Evolutionary conservation across 257 asterid genomes (phyloP).

Genomic region (Lycium barbarum): DNA sequence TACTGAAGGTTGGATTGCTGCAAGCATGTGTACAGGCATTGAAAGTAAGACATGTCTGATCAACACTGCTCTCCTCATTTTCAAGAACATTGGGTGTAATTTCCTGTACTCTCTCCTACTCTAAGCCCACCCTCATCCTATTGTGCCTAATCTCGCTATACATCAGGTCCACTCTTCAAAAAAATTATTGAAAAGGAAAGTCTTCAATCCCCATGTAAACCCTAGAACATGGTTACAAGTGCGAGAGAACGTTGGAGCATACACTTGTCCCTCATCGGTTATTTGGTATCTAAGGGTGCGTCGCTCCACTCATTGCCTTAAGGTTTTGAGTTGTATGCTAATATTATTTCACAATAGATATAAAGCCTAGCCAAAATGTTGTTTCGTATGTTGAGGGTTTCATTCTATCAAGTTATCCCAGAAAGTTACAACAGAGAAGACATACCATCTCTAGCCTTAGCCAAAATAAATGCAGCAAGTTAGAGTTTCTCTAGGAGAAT

Average conservation of each 20-base stretch:
- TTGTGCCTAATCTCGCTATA: not conserved
- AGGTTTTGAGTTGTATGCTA: not conserved
- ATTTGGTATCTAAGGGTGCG: not conserved
- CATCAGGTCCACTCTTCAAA: not conserved
- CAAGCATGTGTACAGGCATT: no score
- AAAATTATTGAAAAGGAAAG: not conserved
- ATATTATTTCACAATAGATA: not conserved
- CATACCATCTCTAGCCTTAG: not conserved
- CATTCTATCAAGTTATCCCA: not conserved
- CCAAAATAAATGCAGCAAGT: not conserved
- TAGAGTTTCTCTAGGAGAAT: not conserved
- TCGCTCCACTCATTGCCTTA: not conserved
- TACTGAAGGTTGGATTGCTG: no score
- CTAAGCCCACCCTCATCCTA: not conserved
- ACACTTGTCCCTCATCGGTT: not conserved
- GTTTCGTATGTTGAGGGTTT: not conserved
- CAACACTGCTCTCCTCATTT: no score
- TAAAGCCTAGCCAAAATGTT: not conserved
- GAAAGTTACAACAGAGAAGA: not conserved
- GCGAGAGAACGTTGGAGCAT: not conserved
- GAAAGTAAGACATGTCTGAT: no score
- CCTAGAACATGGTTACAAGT: not conserved
- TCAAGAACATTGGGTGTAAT: no score
- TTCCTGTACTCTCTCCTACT: not conserved
- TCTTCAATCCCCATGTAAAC: not conserved